These are phyloP conservation scores for Thielaviopsis euricoi DNA, from an alignment of 2,329 filamentous ascomycete genomes.

Conservation along the genomic window DNA sequence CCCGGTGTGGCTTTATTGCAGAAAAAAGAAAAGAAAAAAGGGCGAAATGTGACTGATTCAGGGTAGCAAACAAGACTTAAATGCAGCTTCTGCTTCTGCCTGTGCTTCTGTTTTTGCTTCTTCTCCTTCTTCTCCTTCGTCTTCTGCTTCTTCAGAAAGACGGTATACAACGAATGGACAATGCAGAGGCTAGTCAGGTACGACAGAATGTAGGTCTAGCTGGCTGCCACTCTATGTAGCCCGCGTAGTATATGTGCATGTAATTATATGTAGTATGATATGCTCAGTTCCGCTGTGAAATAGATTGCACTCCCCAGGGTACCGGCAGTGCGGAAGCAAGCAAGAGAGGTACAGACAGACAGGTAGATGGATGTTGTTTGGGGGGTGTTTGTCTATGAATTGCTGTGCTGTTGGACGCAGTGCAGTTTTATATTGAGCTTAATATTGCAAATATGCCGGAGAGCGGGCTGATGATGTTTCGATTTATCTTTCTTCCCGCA, in stretches of 20 bases:
- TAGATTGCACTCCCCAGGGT: neutral
- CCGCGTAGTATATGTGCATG: neutral
- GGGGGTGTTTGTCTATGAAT: neutral
- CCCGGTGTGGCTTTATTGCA: neutral
- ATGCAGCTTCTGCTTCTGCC: neutral
- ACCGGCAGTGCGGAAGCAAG: slow-evolving; percentile 2
- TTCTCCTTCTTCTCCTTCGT: no score
- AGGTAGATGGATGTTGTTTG: neutral
- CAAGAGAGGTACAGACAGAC: neutral
- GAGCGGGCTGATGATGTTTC: neutral
- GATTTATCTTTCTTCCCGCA: neutral
- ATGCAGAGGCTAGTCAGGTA: neutral
- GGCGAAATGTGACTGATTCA: neutral
- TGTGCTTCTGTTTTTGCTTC: neutral
- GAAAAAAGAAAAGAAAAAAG: neutral
- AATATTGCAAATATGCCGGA: neutral
- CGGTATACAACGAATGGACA: neutral
- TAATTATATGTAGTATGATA: neutral
- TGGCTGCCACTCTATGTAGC: neutral
- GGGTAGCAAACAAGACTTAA: neutral
- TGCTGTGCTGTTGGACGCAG: no score
- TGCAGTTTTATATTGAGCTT: neutral
- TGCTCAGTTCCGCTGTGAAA: neutral
- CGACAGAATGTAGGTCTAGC: neutral
- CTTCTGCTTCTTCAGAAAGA: no score